Evolutionary conservation across 495 filamentous ascomycete genomes (phyloP), one percentile per base, ranked within the genome.

Genomic region (Tetracladium marchalianum): DNA sequence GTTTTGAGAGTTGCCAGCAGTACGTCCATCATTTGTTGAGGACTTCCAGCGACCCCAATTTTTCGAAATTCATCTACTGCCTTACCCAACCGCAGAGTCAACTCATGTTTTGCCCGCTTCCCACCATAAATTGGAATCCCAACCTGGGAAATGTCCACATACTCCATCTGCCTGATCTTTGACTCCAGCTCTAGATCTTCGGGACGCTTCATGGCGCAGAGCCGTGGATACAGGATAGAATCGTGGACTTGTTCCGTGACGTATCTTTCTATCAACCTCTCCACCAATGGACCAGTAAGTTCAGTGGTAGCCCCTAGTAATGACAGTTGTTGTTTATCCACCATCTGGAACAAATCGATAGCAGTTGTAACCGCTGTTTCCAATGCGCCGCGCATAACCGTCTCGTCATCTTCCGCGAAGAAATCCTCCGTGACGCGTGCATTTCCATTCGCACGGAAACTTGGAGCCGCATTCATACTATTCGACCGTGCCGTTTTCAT

Each of bases 321-420:
- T 11, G 90, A 94, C 36, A 99, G 66, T 59, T 97, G 93, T 49
- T 94, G 85, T 55, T 95, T 95, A 54, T 99, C 93, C 13, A 97
- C 90, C 38, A 81, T 76, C 54, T 96, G 88, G 50, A 99, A 99
- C 1, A 97, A 72, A 61, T 97, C 93, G 52, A 96, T 95, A 0
- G 90, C 92, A 11, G 84, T 81, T 5, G 87, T 95, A 13, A 99
- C 87, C 1, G 89, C 88, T 1, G 82, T 90, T 66, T 99, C 93
- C 42, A 97, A 57, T 9, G 84, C 84, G 7, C 77, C 80, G 39
- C 89, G 75, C 79, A 99, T 88, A 11, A 84, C 64, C 51, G 90
- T 82, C 61, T 94, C 88, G 51, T 95, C 88, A 51, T 93, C 85
- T 54, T 85, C 81, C n/a, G 79, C 73, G 49, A 77, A 71, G 49